Evolutionary conservation across 2,329 filamentous ascomycete genomes (phyloP), one percentile per base, ranked within the genome.

Genomic region (Botrytis galanthina): DNA sequence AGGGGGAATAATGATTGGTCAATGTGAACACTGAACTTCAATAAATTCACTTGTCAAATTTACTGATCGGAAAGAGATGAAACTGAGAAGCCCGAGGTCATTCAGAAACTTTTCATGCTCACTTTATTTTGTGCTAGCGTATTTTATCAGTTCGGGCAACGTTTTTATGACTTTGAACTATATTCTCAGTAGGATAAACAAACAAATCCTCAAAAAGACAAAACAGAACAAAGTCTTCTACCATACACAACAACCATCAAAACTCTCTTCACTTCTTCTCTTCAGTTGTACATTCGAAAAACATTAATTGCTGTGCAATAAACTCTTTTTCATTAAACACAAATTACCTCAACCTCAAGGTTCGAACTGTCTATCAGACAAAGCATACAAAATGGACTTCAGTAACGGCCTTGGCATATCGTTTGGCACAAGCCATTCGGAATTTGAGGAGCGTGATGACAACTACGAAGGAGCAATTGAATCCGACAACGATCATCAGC

Each of bases 321-420:
- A 18, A 54, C 20, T 29, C 5, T 3, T 29, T 67, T 14, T 39
- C 12, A 3, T 4, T 2, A 6, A 22, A 39, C 1, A 54, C 35
- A 22, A 42, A 42, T 22, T 26, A 39, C 37, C 26, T 14, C 26
- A 5, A 29, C 9, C 26, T 68, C 26, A 1, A 16, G 26, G 20
- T 39, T 37, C 14, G 22, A n/a, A n/a, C 63, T 57, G 48, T 32
- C 51, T 20, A 48, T 66, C 44, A 46, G 29, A 54, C 22, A 54
- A 29, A 29, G 32, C 46, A 22, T 12, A 54, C 60, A 67, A 44
- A 2, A 72, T 72, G 70, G 35, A 72, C 22, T 72, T 29, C 20
- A 64, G 37, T n/a, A 35, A 29, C 26, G 70, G 70, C 2, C 62
- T 72, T 3, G 70, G 70, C 22, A 37, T 72, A 18, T 66, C 60